These are phyloP conservation scores for Boletus sp. DNA, from an alignment of 768 basidiomycete genomes.

Conservation along the genomic window DNA sequence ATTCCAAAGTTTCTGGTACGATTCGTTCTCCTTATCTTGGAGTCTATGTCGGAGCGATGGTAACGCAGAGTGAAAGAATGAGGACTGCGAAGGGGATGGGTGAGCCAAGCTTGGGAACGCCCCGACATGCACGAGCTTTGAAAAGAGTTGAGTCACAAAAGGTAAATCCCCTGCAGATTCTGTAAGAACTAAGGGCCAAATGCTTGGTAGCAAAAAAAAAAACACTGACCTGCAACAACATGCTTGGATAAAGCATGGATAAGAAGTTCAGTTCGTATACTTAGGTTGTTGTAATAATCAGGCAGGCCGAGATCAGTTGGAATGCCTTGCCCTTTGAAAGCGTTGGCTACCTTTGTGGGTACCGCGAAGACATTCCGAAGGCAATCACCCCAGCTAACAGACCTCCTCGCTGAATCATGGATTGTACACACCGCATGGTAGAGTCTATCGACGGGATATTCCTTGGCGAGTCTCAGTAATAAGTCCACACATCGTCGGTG, in stretches of 20 bases:
- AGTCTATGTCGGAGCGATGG: slow-evolving; percentile 46
- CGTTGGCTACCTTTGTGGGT: slow-evolving; percentile 79
- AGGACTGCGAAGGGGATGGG: slow-evolving; percentile 56
- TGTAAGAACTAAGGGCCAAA: slow-evolving; percentile 6
- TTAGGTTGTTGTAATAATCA: slow-evolving; percentile 52
- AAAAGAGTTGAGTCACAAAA: slow-evolving; percentile 49
- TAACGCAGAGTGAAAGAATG: slow-evolving; percentile 59
- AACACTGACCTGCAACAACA: slow-evolving; percentile 40
- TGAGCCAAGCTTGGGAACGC: slow-evolving; percentile 55
- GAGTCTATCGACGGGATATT: slow-evolving; percentile 70
- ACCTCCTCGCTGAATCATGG: slow-evolving; percentile 24
- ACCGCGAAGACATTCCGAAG: slow-evolving; percentile 61
- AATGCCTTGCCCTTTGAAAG: slow-evolving; percentile 42
- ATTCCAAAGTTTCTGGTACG: slow-evolving; percentile 52
- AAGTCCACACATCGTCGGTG: slow-evolving; percentile 48
- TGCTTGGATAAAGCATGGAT: slow-evolving; percentile 42
- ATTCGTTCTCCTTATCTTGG: slow-evolving; percentile 11
- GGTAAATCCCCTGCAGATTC: slow-evolving; percentile 30
- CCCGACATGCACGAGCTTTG: slow-evolving; percentile 66
- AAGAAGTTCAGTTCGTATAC: slow-evolving; percentile 50
- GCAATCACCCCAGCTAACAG: slow-evolving; percentile 70
- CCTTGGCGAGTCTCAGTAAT: slow-evolving; percentile 49
- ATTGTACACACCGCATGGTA: slow-evolving; percentile 47
- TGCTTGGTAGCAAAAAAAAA: slow-evolving; percentile 2
- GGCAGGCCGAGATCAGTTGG: slow-evolving; percentile 54